Evolutionary conservation across 1,284 basidiomycete species (phyloP).

Genomic region (Puccinia brachypodii): DNA sequence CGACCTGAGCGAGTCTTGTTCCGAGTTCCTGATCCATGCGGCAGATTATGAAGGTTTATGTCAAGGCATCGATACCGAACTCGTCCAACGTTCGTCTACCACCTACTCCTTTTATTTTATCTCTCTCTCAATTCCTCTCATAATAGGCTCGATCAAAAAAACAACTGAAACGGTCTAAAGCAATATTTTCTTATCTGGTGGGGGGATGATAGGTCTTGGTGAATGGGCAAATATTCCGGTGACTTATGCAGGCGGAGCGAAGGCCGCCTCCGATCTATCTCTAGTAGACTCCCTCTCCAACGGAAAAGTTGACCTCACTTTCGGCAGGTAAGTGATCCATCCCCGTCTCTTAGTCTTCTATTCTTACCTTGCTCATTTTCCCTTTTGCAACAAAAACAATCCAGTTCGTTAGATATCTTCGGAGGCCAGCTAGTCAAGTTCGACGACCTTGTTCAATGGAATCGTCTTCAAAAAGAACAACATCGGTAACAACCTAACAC

Average conservation of each 20-base stretch:
- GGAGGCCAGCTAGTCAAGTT: slow-evolving; percentile 73
- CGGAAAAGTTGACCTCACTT: slow-evolving; percentile 92
- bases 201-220: slow-evolving; percentile 68
- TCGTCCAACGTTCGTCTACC: slow-evolving; percentile 69
- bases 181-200: slow-evolving; percentile 36
- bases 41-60: slow-evolving; percentile 98
- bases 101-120: slow-evolving; percentile 3
- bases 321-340: slow-evolving; percentile 71
- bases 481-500: neutral
- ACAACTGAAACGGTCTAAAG: neutral
- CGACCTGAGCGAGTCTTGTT: slow-evolving; percentile 73
- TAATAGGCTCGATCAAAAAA: neutral
- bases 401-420: slow-evolving; percentile 81
- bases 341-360: neutral
- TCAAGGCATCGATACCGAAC: slow-evolving; percentile 88
- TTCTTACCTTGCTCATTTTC: neutral
- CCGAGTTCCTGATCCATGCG: slow-evolving; percentile 93
- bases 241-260: slow-evolving; percentile 96
- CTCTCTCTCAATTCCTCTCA: neutral
- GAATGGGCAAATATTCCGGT: slow-evolving; percentile 88
- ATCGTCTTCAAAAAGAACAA: slow-evolving; percentile 46
- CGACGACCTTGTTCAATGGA: slow-evolving; percentile 66
- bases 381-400: slow-evolving; percentile 57
- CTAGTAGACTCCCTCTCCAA: slow-evolving; percentile 76
- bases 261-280: slow-evolving; percentile 78